phyloP scores from a whole-genome alignment of 2,329 filamentous ascomycete genomes.

The Hymenotorrendiella dingleyae region DNA sequence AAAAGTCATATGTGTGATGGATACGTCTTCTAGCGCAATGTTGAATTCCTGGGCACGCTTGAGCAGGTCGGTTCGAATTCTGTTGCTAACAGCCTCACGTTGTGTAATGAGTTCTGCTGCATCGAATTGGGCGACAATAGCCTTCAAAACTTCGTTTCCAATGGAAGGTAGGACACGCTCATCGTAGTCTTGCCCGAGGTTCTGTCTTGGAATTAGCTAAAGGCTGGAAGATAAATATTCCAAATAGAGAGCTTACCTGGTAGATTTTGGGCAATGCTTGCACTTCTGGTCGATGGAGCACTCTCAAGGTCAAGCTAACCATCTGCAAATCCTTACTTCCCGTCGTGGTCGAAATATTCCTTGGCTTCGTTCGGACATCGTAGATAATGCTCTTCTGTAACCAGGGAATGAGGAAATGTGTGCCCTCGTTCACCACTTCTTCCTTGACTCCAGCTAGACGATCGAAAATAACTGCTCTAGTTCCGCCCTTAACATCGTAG shows the following conservation, averaged over 20 bases:
- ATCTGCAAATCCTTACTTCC: constrained; percentile 99
- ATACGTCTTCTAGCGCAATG: constrained; percentile 97
- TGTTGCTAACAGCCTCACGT: constrained; percentile 91
- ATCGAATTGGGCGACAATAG: constrained; percentile 98
- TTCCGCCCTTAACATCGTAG: constrained; percentile 95
- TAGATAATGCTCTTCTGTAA: constrained; percentile 91
- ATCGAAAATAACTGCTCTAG: constrained; percentile 97
- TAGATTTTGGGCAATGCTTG: constrained; percentile 94
- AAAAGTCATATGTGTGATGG: constrained; percentile 99
- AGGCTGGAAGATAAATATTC: too few relatives aligned
- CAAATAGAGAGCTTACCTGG: constrained; percentile 59
- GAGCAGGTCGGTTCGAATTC: constrained; percentile 87
- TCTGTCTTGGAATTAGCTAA: constrained; percentile 47
- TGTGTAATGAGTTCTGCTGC: constrained; percentile 98
- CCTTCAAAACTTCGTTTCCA: constrained; percentile 98
- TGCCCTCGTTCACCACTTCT: constrained; percentile 87
- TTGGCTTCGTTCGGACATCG: constrained; percentile 93
- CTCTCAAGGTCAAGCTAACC: constrained; percentile 95
- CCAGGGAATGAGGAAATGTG: constrained; percentile 95
- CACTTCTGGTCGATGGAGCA: constrained; percentile 91
- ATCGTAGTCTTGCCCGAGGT: constrained; percentile 96
- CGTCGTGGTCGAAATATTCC: constrained; percentile 96
- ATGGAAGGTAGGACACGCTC: constrained; percentile 97
- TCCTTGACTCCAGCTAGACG: constrained; percentile 88
- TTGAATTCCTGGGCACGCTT: constrained; percentile 96